Conservation (phyloP, 352 stramenopile species). For the Peronospora destructor region DNA sequence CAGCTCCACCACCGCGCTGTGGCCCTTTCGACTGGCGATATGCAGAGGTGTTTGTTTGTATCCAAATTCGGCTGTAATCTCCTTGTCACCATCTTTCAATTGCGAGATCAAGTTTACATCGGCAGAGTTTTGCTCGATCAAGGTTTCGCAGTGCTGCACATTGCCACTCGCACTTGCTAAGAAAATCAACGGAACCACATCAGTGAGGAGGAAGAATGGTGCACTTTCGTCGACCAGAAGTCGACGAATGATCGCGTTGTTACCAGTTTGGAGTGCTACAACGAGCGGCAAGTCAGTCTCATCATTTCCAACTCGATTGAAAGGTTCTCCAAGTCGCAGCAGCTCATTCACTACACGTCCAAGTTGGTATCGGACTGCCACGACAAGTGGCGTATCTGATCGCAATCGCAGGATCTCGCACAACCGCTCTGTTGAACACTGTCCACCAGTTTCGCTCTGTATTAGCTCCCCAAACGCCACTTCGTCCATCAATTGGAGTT, state of each 20-base stretch:
- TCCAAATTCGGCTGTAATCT: constrained; percentile 66
- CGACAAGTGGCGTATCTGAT: constrained; percentile 56
- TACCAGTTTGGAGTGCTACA: constrained; percentile 57
- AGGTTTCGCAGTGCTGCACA: constrained; percentile 63
- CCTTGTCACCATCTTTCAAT: constrained; percentile 71
- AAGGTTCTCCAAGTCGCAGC: constrained; percentile 41
- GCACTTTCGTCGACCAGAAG: constrained; percentile 64
- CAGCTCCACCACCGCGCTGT: constrained; percentile 53
- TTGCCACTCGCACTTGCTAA: constrained; percentile 64
- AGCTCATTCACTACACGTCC: constrained; percentile 76
- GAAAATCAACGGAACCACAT: constrained; percentile 73
- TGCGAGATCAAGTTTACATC: constrained; percentile 77
- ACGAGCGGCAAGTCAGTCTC: constrained; percentile 63
- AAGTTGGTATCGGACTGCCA: constrained; percentile 75
- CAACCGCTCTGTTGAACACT: constrained; percentile 62
- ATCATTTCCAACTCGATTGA: constrained; percentile 38
- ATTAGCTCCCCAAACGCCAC: constrained; percentile 46
- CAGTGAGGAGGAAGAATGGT: constrained; percentile 65
- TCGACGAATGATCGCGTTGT: constrained; percentile 67
- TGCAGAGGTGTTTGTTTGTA: constrained; percentile 67
- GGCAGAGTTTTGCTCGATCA: constrained; percentile 46
- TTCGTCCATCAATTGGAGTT: constrained; percentile 46
- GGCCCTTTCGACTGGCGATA: constrained; percentile 65
- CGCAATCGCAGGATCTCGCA: constrained; percentile 55
- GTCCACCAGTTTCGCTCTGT: constrained; percentile 50